These are phyloP conservation scores for Mucor plumbeus DNA, from an alignment of 371 early-diverging fungal genomes.

Conservation along the genomic window DNA sequence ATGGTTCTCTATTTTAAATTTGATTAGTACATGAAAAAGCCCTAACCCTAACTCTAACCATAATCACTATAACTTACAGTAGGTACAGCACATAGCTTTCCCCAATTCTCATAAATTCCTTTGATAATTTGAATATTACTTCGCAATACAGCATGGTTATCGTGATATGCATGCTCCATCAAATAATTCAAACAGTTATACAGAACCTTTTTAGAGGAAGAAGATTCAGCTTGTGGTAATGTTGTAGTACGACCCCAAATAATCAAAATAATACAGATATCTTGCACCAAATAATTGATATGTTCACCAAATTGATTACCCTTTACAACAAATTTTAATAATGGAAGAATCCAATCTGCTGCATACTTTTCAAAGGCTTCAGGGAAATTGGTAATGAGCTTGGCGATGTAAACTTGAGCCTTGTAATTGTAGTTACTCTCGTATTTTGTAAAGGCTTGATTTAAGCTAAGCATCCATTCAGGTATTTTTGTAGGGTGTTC, in stretches of 20 bases:
- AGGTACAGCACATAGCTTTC: slow-evolving; percentile 56
- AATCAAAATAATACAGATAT: slow-evolving; percentile 60
- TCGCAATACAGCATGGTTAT: slow-evolving; percentile 42
- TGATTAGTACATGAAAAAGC: background rate
- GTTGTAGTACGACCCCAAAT: slow-evolving; percentile 58
- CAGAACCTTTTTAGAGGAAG: slow-evolving; percentile 6
- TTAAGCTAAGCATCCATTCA: slow-evolving; percentile 68
- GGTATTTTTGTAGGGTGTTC: slow-evolving; percentile 46
- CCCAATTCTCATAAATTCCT: slow-evolving; percentile 67
- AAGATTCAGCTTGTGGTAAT: slow-evolving; percentile 20
- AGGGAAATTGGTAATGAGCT: slow-evolving; percentile 64
- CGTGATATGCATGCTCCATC: slow-evolving; percentile 54
- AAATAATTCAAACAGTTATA: slow-evolving; percentile 43
- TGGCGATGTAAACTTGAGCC: slow-evolving; percentile 63
- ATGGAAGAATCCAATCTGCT: slow-evolving; percentile 59
- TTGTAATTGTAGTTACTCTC: slow-evolving; percentile 43
- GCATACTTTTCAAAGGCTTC: slow-evolving; percentile 67
- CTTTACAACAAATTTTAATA: slow-evolving; percentile 60
- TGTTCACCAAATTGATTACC: slow-evolving; percentile 64
- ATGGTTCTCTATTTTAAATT: slow-evolving; percentile 43
- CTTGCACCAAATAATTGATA: slow-evolving; percentile 74
- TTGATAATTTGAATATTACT: slow-evolving; percentile 64
- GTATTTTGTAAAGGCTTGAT: slow-evolving; percentile 34
- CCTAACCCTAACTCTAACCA: too few species aligned
- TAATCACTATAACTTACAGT: slow-evolving; percentile 52